These are phyloP conservation scores for Ogataea siamensis DNA, from an alignment of 805 yeast genomes.

Conservation along the genomic window DNA sequence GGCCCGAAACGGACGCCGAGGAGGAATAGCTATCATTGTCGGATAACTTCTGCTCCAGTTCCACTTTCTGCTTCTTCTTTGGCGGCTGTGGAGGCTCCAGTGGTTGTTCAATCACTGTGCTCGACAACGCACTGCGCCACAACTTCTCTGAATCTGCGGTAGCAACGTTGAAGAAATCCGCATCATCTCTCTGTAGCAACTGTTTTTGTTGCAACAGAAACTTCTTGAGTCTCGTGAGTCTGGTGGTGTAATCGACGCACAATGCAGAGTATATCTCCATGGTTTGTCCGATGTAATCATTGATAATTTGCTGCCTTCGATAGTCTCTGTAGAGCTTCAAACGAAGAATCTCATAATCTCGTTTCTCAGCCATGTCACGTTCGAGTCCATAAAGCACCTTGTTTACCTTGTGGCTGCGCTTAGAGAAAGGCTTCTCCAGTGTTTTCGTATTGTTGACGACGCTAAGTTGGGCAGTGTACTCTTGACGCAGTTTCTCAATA, in stretches of 20 bases:
- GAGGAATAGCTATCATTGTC: slow-evolving; percentile 17
- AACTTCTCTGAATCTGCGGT: slow-evolving; percentile 32
- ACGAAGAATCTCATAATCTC: slow-evolving; percentile 34
- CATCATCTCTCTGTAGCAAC: slow-evolving; percentile 26
- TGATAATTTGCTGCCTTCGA: slow-evolving; percentile 26
- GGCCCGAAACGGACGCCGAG: slow-evolving; percentile 12
- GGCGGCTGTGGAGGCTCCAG: neutral
- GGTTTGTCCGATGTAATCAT: slow-evolving; percentile 26
- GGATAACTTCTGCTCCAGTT: slow-evolving; percentile 8
- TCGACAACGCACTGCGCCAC: slow-evolving; percentile 24
- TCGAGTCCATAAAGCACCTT: slow-evolving; percentile 21
- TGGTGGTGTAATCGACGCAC: slow-evolving; percentile 26
- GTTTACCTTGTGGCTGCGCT: slow-evolving; percentile 9
- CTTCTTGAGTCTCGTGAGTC: slow-evolving; percentile 34
- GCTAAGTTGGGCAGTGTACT: slow-evolving; percentile 15
- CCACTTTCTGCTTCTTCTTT: slow-evolving; percentile 7
- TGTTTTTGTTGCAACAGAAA: slow-evolving; percentile 33
- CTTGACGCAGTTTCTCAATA: slow-evolving; percentile 5
- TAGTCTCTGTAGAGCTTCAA: slow-evolving; percentile 27
- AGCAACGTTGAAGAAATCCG: slow-evolving; percentile 30
- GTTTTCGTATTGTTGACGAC: slow-evolving; percentile 8
- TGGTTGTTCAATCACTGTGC: neutral
- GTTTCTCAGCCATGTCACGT: slow-evolving; percentile 33
- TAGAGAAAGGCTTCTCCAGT: slow-evolving; percentile 15
- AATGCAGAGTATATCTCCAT: slow-evolving; percentile 29